These are phyloP conservation scores for Albifimbria verrucaria DNA, from an alignment of 2,329 filamentous ascomycete genomes.

Conservation along the genomic window DNA sequence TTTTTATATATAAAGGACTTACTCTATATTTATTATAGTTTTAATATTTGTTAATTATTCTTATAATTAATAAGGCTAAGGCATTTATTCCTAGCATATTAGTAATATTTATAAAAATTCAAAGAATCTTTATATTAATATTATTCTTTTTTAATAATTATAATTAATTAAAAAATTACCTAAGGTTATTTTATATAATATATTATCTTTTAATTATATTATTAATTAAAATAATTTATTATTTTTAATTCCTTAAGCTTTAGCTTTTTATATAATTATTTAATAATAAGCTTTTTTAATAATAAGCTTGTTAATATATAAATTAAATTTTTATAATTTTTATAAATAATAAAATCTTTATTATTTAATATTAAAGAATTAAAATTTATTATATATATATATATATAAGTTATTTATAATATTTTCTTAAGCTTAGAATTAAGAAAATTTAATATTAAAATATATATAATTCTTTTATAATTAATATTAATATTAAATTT, in stretches of 20 bases:
- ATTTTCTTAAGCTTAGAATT: too few relatives aligned
- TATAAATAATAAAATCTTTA: not conserved
- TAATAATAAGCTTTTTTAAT: not conserved
- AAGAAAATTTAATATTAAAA: too few relatives aligned
- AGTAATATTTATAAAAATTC: not conserved
- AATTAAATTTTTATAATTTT: not conserved
- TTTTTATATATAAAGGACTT: not conserved
- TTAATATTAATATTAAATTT: conserved; percentile 1
- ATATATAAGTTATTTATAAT: not conserved
- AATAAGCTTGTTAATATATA: not conserved
- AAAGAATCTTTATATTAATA: not conserved
- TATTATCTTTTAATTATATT: conserved; percentile 3
- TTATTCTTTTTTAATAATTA: not conserved
- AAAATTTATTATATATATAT: not conserved
- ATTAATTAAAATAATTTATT: not conserved
- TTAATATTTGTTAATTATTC: not conserved
- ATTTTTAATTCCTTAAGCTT: not conserved
- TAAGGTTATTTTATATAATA: conserved; percentile 1
- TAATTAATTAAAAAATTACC: conserved; percentile 2
- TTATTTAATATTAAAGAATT: not conserved
- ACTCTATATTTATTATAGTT: conserved; percentile 2
- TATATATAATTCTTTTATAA: not conserved
- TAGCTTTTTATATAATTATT: not conserved
- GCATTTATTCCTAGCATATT: conserved; percentile 1
- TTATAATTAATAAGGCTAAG: not conserved